phyloP scores from a whole-genome alignment of 1,139 yeast species.

The Eremothecium sinecaudum region DNA sequence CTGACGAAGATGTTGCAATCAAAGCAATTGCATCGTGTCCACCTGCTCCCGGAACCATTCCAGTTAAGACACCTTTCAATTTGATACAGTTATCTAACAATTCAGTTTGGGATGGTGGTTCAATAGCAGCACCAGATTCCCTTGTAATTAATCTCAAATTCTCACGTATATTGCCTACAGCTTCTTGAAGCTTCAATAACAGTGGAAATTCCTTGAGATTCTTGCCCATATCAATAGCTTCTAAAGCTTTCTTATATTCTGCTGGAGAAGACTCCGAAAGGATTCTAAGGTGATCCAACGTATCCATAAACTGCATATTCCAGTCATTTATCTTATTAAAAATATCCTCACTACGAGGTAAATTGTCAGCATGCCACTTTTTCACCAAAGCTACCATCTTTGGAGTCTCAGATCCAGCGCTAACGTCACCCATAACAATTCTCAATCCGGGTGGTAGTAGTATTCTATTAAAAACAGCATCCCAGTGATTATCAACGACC shows the following conservation, averaged over 20 bases:
- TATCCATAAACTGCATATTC: conserved; percentile 47
- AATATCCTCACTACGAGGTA: conserved; percentile 42
- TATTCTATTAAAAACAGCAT: conserved; percentile 43
- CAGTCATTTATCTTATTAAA: conserved; percentile 50
- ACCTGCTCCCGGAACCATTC: conserved; percentile 98
- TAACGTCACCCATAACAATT: conserved; percentile 85
- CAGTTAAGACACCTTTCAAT: conserved; percentile 74
- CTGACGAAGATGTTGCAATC: conserved; percentile 44
- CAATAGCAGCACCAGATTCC: conserved; percentile 75
- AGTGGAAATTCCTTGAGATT: conserved; percentile 10
- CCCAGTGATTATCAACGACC: conserved; percentile 49
- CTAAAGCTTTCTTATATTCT: conserved; percentile 26
- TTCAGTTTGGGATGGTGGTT: conserved; percentile 66
- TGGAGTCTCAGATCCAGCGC: conserved; percentile 91
- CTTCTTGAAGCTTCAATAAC: conserved; percentile 27
- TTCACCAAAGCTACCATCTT: conserved; percentile 70
- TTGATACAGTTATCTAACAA: conserved; percentile 53
- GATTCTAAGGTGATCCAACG: conserved; percentile 37
- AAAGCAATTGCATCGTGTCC: conserved; percentile 89
- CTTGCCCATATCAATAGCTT: conserved; percentile 14
- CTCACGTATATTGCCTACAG: conserved; percentile 44
- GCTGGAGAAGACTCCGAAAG: conserved; percentile 28
- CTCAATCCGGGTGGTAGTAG: conserved; percentile 58
- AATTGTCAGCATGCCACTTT: conserved; percentile 52
- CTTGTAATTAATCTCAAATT: conserved; percentile 51